Base-by-base conservation (phyloP, 805 yeast genomes). In the Ogataea methylovora region DNA sequence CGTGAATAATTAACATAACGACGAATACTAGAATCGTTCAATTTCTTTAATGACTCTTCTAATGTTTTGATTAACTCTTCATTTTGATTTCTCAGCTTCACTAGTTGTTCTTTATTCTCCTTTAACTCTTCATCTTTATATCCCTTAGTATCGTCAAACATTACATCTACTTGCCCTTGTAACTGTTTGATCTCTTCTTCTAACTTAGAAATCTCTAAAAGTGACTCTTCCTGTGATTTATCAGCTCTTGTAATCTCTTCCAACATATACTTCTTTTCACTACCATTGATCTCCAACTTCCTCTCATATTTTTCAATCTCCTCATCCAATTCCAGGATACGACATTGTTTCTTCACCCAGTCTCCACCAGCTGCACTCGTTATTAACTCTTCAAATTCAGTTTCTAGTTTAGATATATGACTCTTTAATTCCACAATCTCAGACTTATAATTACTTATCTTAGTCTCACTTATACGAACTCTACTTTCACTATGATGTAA, bases 201-300 rank as follows among this genome's bases (percentile, higher is more conserved):
- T n/a, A 29, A 12, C n/a, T 35, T 36, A 1, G 27, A 30, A 6
- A 66, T 58, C 25, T 55, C 61, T 2, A 29, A 30, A 2, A 58
- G 49, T 1, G 78, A 67, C 13, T 73, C 80, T 10, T 43, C 42
- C 0, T 70, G 63, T 0, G 86, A 69, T 8, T 54, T 56, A 9
- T 52, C 44, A 0, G 86, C 81, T 33, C 76, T 69, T 14, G 55
- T 56, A 21, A 74, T 67, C 50, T 84, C 90, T 21, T 61, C 63
- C 8, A 54, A 47, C 75, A 79, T 80, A 54, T 83, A 87, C 32
- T 63, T 71, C 30, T 65, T 69, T 46, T 86, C 95, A 24, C 73
- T 74, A 2, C 54, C 52, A 28, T 67, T 65, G 5, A 77, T 63
- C 18, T 66, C 67, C 2, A 69, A 46, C 40, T 66, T 67, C 11